phyloP scores from a whole-genome alignment of 192 early-diverging fungal species.

The Lunasporangiospora selenospora region DNA sequence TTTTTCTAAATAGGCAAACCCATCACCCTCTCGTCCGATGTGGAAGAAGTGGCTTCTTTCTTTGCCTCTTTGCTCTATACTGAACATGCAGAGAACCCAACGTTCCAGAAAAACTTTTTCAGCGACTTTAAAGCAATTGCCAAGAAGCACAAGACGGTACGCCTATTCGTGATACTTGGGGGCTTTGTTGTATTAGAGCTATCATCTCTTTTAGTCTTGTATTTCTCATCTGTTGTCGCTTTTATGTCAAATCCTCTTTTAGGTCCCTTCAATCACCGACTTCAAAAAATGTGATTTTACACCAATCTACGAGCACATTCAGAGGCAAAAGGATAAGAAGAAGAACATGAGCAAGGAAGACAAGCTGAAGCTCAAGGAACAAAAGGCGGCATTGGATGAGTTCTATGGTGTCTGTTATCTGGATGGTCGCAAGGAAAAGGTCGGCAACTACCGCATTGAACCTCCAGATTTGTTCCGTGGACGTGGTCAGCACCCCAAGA shows the following conservation, averaged over 20 bases:
- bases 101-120: slow-evolving; percentile 94
- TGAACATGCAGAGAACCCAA: slow-evolving; percentile 82
- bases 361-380: slow-evolving; percentile 81
- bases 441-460: slow-evolving; percentile 97
- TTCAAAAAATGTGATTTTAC: slow-evolving; percentile 92
- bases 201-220: slow-evolving; percentile 8
- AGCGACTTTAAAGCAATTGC: slow-evolving; percentile 80
- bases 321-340: slow-evolving; percentile 76
- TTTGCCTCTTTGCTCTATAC: slow-evolving; percentile 89
- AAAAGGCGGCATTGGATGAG: slow-evolving; percentile 73
- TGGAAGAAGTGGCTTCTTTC: slow-evolving; percentile 96
- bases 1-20: slow-evolving; percentile 42
- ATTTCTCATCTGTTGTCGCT: background rate
- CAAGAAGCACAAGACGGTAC: slow-evolving; percentile 65
- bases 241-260: slow-evolving; percentile 2
- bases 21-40: slow-evolving; percentile 70
- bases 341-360: slow-evolving; percentile 91
- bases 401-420: slow-evolving; percentile 77
- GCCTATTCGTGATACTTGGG: no score
- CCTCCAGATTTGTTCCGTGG: slow-evolving; percentile 97
- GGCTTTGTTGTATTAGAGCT: background rate
- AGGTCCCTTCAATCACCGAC: slow-evolving; percentile 73
- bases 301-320: slow-evolving; percentile 82
- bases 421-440: slow-evolving; percentile 94
- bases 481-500: slow-evolving; percentile 96